Evolutionary conservation across 2,329 filamentous ascomycete genomes (phyloP).

Genomic region (Fusarium sterilihyphosum): DNA sequence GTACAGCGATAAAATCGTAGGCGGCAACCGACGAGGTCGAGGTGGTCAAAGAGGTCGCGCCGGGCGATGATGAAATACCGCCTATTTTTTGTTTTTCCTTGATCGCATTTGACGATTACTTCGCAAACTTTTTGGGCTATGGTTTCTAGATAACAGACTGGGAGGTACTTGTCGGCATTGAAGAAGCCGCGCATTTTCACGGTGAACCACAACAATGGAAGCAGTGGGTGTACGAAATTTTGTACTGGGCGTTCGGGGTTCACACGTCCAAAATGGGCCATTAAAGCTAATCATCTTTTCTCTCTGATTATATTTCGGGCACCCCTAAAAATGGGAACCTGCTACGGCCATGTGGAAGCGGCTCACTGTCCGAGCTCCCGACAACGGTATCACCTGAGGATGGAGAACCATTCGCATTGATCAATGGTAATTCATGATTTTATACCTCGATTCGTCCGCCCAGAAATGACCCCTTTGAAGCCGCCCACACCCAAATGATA

Average conservation of each 20-base stretch:
- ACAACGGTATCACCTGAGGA: background rate
- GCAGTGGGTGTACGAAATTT: background rate
- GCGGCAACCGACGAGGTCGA: conserved; percentile 42
- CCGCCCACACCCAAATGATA: conserved; percentile 10
- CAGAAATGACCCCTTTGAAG: conserved; percentile 9
- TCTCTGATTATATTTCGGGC: background rate
- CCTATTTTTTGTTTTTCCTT: background rate
- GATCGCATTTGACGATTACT: background rate
- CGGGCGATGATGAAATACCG: conserved; percentile 25
- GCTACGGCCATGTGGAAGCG: background rate
- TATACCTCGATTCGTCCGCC: conserved; percentile 22
- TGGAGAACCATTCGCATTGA: background rate
- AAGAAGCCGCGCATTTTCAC: conserved; percentile 2
- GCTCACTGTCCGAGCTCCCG: background rate
- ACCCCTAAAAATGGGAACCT: background rate
- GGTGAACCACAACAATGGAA: background rate
- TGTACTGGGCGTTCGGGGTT: conserved; percentile 34
- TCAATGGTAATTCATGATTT: conserved; percentile 28
- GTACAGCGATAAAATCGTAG: conserved; percentile 63
- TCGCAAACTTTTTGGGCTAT: background rate
- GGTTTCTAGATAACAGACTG: background rate
- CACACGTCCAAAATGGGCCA: background rate
- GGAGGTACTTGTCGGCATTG: conserved; percentile 17
- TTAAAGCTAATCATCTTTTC: background rate
- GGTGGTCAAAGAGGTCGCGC: conserved; percentile 41